Evolutionary conservation across 176 grass and related monocot species (phyloP).

Genomic region (Aechmea fasciata): DNA sequence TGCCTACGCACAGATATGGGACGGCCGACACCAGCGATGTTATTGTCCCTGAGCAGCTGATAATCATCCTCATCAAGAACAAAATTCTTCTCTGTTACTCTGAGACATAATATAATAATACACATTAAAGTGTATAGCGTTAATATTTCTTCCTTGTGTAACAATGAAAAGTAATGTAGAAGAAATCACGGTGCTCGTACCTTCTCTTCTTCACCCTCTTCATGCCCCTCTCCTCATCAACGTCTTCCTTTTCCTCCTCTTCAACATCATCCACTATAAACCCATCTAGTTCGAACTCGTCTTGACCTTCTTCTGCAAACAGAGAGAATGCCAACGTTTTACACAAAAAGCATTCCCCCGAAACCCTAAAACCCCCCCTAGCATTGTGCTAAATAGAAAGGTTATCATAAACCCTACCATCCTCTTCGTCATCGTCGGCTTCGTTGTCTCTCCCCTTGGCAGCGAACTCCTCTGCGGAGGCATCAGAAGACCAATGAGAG

Average conservation of each 20-base stretch:
- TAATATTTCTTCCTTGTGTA: neutral
- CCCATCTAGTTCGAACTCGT: conserved; percentile 89
- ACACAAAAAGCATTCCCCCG: too few relatives aligned
- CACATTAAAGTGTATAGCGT: neutral
- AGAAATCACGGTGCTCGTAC: conserved; percentile 15
- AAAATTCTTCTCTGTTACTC: conserved; percentile 63
- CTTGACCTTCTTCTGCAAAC: conserved; percentile 60
- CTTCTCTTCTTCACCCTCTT: conserved; percentile 85
- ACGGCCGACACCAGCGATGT: conserved; percentile 63
- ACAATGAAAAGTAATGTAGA: neutral
- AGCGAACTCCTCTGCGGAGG: conserved; percentile 29
- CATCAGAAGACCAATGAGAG: neutral
- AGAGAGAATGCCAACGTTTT: neutral
- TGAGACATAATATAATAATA: conserved; percentile 15
- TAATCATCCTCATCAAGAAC: conserved; percentile 98
- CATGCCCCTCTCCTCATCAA: conserved; percentile 64
- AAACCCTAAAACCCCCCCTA: neutral
- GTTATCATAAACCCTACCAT: conserved; percentile 29
- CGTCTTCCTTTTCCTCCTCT: conserved; percentile 44
- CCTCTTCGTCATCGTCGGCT: conserved; percentile 62
- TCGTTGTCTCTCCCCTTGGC: conserved; percentile 40
- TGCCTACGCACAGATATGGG: conserved; percentile 54
- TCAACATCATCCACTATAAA: conserved; percentile 96
- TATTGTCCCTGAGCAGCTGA: conserved; percentile 87
- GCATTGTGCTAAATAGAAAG: neutral